A percentile compares a stretch with the other conserved stretches of the same genome.
These are phyloP conservation scores for Zygosaccharomyces sapae DNA, from an alignment of 1,139 yeast species.

Conservation along the genomic window DNA sequence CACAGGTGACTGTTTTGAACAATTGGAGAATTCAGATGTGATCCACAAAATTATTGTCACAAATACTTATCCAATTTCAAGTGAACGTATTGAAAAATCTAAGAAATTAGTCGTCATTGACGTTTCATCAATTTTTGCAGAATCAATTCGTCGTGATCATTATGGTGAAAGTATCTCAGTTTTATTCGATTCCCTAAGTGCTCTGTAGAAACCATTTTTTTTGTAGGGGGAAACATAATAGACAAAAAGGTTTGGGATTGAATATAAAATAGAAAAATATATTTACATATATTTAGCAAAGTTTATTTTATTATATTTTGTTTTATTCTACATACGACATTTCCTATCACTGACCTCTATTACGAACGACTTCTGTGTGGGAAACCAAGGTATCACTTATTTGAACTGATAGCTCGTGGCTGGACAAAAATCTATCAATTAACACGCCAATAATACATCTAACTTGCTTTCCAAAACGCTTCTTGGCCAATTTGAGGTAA, in stretches of 20 bases:
- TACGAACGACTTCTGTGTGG: slow-evolving; percentile 18
- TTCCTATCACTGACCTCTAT: slow-evolving; percentile 31
- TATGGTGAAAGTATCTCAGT: slow-evolving; percentile 95
- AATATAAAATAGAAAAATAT: slow-evolving; percentile 4
- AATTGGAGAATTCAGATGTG: slow-evolving; percentile 69
- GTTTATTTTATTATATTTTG: background rate
- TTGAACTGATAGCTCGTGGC: slow-evolving; percentile 42
- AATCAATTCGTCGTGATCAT: slow-evolving; percentile 96
- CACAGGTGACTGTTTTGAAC: slow-evolving; percentile 79
- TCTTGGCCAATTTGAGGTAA: slow-evolving; percentile 32
- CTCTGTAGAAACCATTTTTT: slow-evolving; percentile 37
- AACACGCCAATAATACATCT: slow-evolving; percentile 61
- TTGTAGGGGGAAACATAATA: background rate
- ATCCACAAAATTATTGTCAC: slow-evolving; percentile 89
- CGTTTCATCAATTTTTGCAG: slow-evolving; percentile 92
- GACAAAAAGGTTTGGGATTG: background rate
- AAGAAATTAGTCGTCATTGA: slow-evolving; percentile 80
- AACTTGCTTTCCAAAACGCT: slow-evolving; percentile 33
- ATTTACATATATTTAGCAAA: slow-evolving; percentile 2
- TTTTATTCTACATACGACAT: slow-evolving; percentile 28
- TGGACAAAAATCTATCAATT: slow-evolving; percentile 52
- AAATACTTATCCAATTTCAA: slow-evolving; percentile 84
- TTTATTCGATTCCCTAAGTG: slow-evolving; percentile 78
- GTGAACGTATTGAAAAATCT: slow-evolving; percentile 52
- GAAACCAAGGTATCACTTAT: slow-evolving; percentile 29